Evolutionary conservation across 2,329 filamentous ascomycete species (phyloP), one percentile per base, ranked within the genome.

Genomic region (Didymella keratinophila): DNA sequence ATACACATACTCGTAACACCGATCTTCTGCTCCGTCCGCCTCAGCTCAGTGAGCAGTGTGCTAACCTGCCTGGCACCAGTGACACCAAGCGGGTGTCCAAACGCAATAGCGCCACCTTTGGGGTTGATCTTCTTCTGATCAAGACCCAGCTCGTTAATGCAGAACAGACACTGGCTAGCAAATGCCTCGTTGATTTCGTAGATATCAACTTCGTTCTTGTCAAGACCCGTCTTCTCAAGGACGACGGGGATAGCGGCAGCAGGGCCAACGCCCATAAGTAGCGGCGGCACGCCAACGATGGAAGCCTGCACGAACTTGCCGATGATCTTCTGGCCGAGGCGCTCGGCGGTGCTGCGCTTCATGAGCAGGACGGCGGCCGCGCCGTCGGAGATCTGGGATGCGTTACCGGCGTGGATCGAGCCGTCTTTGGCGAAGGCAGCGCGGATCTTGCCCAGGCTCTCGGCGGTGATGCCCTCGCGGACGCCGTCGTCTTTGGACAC

Each of bases 131-230:
- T 98, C 66, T 91, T 89, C 61, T 84, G 75, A 52, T 92, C 90
- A 27, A 99, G 80, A 43, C 89, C 89, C 21, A 99, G 86, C 83
- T 97, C 89, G 72, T 95, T 91, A 63, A 91, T 87, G 78, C 93
- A 97, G 90, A 91, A 98, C 66, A 98, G 79, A 79, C 92, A 97
- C 84, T 98, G 94, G 64, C 87, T 91, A 30, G 95, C 95, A 78
- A 99, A 99, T 1, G 95, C 95, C 86, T 99, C 95, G 83, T 99
- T 99, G 85, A 99, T 97, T 86, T 99, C 95, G 74, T 87, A 98
- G 74, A 98, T 94, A 76, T 98, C 95, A 28, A 99, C 92, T 68
- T 98, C 94, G 56, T 71, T 89, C 79, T 89, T 92, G 75, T 83
- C 84, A 70, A 99, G 87, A 60, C 93, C 93, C 0, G 93, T 91